These are phyloP conservation scores for Trebouxiophyceae sp. DNA, from an alignment of 163 green algal species.

Conservation along the genomic window DNA sequence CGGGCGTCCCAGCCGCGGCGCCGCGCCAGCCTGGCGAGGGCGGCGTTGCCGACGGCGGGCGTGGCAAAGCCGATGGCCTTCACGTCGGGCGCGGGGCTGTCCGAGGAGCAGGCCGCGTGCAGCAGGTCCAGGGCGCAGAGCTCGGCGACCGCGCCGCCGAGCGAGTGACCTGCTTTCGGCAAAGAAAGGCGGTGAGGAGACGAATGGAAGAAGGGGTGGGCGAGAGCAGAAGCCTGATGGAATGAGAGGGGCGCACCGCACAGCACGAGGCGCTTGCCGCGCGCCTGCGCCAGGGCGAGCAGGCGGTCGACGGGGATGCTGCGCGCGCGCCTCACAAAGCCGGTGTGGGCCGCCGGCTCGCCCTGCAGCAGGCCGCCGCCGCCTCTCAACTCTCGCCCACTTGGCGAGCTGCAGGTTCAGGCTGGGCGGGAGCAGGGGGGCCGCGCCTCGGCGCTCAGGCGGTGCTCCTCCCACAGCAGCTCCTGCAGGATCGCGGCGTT, in stretches of 20 bases:
- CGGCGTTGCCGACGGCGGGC: constrained; percentile 65
- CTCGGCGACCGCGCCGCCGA: constrained; percentile 67
- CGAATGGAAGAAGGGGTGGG: too few species aligned
- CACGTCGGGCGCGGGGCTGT: constrained; percentile 16
- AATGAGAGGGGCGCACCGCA: constrained; percentile 39
- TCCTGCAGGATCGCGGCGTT: constrained; percentile 50
- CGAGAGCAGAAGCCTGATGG: constrained; percentile 19
- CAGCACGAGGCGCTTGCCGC: constrained; percentile 56
- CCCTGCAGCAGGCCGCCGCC: neutral
- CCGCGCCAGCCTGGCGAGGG: constrained; percentile 45
- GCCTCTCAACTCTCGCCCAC: neutral
- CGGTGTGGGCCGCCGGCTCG: constrained; percentile 42
- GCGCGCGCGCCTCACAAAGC: constrained; percentile 57
- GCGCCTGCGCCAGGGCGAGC: constrained; percentile 34
- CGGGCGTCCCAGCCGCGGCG: constrained; percentile 40
- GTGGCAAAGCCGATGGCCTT: constrained; percentile 61
- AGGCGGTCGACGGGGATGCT: constrained; percentile 52
- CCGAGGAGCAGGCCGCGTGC: constrained; percentile 1
- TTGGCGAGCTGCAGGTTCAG: neutral
- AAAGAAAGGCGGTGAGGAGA: too few species aligned
- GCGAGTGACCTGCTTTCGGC: constrained; percentile 41
- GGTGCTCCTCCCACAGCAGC: constrained; percentile 30
- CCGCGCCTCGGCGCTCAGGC: neutral
- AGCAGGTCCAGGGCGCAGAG: constrained; percentile 62
- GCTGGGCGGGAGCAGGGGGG: too few species aligned